phyloP scores from a whole-genome alignment of 257 asterid genomes.

The Primulina tabacum region DNA sequence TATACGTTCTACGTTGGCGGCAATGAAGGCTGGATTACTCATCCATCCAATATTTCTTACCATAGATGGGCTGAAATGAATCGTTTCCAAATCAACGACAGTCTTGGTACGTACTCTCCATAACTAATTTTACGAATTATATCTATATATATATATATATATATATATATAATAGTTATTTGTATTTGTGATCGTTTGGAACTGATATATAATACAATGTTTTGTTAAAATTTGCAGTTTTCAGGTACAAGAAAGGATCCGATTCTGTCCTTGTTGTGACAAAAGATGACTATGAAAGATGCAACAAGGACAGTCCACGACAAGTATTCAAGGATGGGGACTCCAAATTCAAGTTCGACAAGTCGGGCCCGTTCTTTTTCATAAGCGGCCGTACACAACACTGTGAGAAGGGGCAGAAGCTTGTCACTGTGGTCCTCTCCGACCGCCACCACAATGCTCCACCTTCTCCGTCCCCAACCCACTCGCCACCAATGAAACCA shows the following conservation, averaged over 20 bases:
- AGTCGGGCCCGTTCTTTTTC: slow-evolving; percentile 45
- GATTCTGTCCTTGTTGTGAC: slow-evolving; percentile 47
- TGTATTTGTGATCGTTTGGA: too few relatives aligned
- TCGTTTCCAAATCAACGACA: slow-evolving; percentile 31
- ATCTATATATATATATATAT: too few relatives aligned
- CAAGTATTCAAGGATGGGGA: slow-evolving; percentile 29
- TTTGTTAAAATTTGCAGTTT: slow-evolving; percentile 34
- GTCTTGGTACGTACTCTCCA: neutral
- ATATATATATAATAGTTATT: too few relatives aligned
- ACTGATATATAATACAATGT: too few relatives aligned
- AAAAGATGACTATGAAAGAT: slow-evolving; percentile 31
- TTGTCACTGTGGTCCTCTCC: neutral
- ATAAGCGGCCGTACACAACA: slow-evolving; percentile 50
- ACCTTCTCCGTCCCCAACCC: neutral
- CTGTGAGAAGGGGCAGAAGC: slow-evolving; percentile 29
- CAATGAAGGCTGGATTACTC: slow-evolving; percentile 40
- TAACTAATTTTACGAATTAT: too few relatives aligned
- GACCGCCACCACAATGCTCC: neutral
- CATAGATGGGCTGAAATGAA: slow-evolving; percentile 34
- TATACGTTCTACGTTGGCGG: slow-evolving; percentile 40
- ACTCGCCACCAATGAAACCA: neutral
- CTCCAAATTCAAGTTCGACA: slow-evolving; percentile 34
- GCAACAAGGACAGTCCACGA: slow-evolving; percentile 23
- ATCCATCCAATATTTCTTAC: slow-evolving; percentile 31
- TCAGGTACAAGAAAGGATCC: slow-evolving; percentile 38